Base-by-base conservation (phyloP, 805 yeast species). In the Isabelozyma pseudorhagii region DNA sequence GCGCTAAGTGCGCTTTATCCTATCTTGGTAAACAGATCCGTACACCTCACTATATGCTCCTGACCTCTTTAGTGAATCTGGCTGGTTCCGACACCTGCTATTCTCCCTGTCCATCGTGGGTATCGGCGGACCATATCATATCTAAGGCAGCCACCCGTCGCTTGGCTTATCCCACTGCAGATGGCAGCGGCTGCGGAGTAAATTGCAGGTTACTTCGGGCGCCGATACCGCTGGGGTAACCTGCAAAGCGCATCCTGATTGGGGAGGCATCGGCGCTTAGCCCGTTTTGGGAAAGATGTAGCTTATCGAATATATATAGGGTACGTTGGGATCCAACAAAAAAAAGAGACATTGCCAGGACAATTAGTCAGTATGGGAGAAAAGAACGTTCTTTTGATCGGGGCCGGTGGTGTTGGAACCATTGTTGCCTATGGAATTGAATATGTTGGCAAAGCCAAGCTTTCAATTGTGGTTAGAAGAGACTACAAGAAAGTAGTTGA, bases 321-420 rank as follows among this genome's bases (percentile, higher is more conserved):
- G 5, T 31, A 31, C n/a, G 36, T 13, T 13, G n/a, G n/a, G 36
- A 10, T 31, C 36, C 36, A 4, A 13, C 10, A 31, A 31, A 31
- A 31, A 6, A 21, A 21, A 21, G 6, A 21, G 25, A 2, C 25
- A 21, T 21, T 5, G 10, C 36, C 10, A 31, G 36, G 36, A 31
- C 25, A 21, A 31, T 6, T 31, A 13, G n/a, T 13, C 4, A 31
- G 10, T 31, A 31, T 31, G 36, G 36, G n/a, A 5, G 40, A 48
- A 45, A 39, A 27, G 15, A 57, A 51, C 42, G 79, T 82, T 18
- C 67, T 86, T 11, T 67, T 87, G 11, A 75, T 87, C 36, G 94
- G 94, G 11, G 79, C 87, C 45, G 94, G 93, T 18, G 93, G 92
- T 41, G 92, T 87, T 18, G 94, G 94, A 41, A 76, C 87, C 29